Evolutionary conservation across 768 basidiomycete species (phyloP), one percentile per base, ranked within the genome.

Genomic region (Pleurotus giganteus): DNA sequence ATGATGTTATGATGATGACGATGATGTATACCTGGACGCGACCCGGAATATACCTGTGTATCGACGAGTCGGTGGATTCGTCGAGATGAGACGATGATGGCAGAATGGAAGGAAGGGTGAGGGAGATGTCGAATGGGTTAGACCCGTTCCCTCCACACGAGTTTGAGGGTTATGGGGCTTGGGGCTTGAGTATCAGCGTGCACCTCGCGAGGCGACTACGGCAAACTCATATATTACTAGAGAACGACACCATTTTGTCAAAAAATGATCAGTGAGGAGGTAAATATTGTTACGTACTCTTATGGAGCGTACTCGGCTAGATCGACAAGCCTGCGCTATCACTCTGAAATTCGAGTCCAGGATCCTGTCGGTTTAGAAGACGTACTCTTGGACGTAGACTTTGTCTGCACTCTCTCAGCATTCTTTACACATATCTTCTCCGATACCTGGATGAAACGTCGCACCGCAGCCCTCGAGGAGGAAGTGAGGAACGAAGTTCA

Each of bases 21-120:
- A 32, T 17, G 23, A 47, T 47, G 46, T 47, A 47, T 47, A 47
- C 46, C 46, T 47, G 46, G 46, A 47, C 46, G 29, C 28, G 27
- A 47, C 46, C 26, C 27, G 46, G 46, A 47, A 47, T 47, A 47
- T 47, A 47, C 46, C 46, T 47, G 46, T 32, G 28, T 47, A 15
- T 21, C 23, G 43, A 47, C 46, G 13, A 31, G n/a, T n/a, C 29
- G 6, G n/a, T 28, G 27, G 24, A 15, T 27, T 29, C 9, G 23
- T 12, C 9, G 26, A 11, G 24, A 17, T 0, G 15, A 11, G 27
- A 9, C 15, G 23, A 15, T 29, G 24, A n/a, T 5, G 17, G 24
- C 46, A 31, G 17, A 13, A 2, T 7, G 6, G 46, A 12, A 26
- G 26, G 24, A 11, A 15, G 7, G 46, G 39, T 17, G 39, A 41